These are phyloP conservation scores for Pugionium dolabratum DNA, from an alignment of 345 rosid species.

Conservation along the genomic window DNA sequence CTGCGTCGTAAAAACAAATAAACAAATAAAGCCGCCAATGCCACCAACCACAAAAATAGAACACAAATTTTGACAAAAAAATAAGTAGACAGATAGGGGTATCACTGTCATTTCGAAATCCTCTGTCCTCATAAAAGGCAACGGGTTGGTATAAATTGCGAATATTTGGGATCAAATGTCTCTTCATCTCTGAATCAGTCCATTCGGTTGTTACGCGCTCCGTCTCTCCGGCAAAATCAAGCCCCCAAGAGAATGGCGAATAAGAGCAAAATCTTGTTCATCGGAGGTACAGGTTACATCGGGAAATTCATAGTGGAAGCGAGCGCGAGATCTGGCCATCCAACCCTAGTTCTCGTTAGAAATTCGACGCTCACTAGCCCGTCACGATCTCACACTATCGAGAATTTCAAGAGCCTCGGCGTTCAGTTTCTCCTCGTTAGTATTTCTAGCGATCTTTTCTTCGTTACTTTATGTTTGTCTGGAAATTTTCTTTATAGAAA, in stretches of 20 bases:
- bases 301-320: constrained; percentile 44
- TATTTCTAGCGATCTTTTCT: neutral
- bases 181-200: constrained; percentile 3
- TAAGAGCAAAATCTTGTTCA: constrained; percentile 44
- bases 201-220: neutral
- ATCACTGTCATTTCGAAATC: no score
- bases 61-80: no score
- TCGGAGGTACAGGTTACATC: constrained; percentile 43
- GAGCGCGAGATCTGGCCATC: constrained; percentile 42
- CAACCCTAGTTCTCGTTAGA: constrained; percentile 35
- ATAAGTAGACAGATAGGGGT: no score
- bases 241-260: constrained; percentile 26
- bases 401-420: constrained; percentile 39
- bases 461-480: neutral
- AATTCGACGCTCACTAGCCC: constrained; percentile 41
- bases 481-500: no score
- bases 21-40: no score
- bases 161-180: constrained; percentile 10
- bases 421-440: constrained; percentile 42
- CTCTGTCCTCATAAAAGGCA: no score
- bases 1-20: no score
- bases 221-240: neutral
- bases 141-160: neutral
- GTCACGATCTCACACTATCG: constrained; percentile 26
- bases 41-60: no score